A percentile compares a stretch with the other conserved stretches of the same genome.
Conservation (phyloP, 805 yeast species). For the Metschnikowia matae region DNA sequence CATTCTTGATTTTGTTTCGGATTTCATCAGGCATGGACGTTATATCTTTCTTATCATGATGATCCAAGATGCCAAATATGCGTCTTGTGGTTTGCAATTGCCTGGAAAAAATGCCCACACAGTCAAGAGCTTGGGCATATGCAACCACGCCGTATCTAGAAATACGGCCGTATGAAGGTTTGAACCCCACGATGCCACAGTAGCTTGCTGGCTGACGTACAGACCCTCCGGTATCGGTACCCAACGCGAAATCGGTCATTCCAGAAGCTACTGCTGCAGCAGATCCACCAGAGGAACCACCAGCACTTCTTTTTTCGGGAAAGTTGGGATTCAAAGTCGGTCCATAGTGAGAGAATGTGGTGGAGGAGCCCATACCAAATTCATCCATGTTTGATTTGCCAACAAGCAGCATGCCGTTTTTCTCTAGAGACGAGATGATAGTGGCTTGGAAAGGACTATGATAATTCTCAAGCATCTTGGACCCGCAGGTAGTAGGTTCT, state of each 20-base stretch:
- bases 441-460: constrained; percentile 81
- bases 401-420: constrained; percentile 48
- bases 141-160: constrained; percentile 91
- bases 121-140: constrained; percentile 91
- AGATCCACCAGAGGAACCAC: constrained; percentile 96
- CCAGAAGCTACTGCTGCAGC: constrained; percentile 86
- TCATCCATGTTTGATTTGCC: constrained; percentile 95
- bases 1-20: constrained; percentile 26
- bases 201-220: constrained; percentile 89
- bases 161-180: constrained; percentile 89
- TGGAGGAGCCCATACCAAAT: constrained; percentile 93
- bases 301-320: constrained; percentile 40
- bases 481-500: constrained; percentile 76
- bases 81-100: constrained; percentile 39
- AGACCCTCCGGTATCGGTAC: constrained; percentile 98
- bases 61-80: constrained; percentile 56
- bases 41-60: constrained; percentile 72
- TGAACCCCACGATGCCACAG: constrained; percentile 80
- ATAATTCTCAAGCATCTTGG: constrained; percentile 56
- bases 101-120: constrained; percentile 78
- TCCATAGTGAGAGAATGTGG: constrained; percentile 53
- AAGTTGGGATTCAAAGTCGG: constrained; percentile 50
- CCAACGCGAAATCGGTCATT: constrained; percentile 70
- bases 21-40: constrained; percentile 48
- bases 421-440: constrained; percentile 50